Evolutionary conservation across 2,329 filamentous ascomycete species (phyloP), one percentile per base, ranked within the genome.

Genomic region (Cryphonectria japonica): DNA sequence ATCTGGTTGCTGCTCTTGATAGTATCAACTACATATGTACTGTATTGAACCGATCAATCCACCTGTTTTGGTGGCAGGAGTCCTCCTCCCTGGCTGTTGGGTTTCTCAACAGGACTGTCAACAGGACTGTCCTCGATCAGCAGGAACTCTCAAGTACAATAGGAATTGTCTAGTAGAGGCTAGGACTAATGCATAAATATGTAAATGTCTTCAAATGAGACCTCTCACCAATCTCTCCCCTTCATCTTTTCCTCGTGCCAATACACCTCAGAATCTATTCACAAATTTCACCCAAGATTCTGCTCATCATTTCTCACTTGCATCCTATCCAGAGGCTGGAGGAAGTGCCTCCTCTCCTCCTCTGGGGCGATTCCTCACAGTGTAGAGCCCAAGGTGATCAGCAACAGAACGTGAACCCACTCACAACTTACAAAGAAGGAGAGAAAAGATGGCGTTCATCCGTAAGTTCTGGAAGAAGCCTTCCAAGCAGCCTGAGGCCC

Each of bases 401-500:
- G 0, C 46, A n/a, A n/a, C 22, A n/a, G 2, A 46, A 46, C 16
- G 7, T 7, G 16, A 8, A 32, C 14, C 26, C 19, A 59, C 54
- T 32, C 54, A 59, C n/a, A 59, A 32, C 14, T 32, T 2, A 32
- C 16, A 59, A 13, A 59, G 3, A 59, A 5, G 16, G 1, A 4
- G 4, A 16, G 8, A 16, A 39, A 16, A 46, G n/a, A 64, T 64
- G 61, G 39, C 37, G 1, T 29, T 64, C 39, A 14, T 46, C 1
- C 41, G 22, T 39, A 64, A 64, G n/a, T 43, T 64, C 61, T 64
- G 61, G 61, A 64, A 64, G 37, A 64, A 64, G 37, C n/a, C 61
- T 64, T 64, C 61, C 61, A 41, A 64, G 61, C 34, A 64, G 19
- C 39, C 41, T n/a, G 7, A 64, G 61, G 26, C n/a, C 3, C 52